Conservation (phyloP, 116 monocot species). For the Cymodocea nodosa region DNA sequence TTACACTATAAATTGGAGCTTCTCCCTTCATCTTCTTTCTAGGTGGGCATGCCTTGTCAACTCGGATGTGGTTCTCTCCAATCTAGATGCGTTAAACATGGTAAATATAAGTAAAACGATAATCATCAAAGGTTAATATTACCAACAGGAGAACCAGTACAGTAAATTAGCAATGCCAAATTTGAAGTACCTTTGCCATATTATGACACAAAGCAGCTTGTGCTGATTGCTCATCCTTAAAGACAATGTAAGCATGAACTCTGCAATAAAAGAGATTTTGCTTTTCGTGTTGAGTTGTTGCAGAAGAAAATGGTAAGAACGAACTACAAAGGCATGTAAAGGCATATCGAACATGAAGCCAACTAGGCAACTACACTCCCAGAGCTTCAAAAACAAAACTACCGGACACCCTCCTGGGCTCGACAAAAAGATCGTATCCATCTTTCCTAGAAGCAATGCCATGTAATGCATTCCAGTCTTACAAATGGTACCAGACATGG, state of each 20-base stretch:
- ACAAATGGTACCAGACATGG: too few species aligned
- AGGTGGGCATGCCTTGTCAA: conserved; percentile 94
- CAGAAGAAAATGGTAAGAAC: background rate
- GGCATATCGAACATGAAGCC: background rate
- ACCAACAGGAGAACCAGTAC: background rate
- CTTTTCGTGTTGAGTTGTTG: background rate
- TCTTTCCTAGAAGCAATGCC: too few species aligned
- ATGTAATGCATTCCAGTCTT: too few species aligned
- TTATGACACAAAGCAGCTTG: conserved; percentile 59
- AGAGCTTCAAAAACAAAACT: background rate
- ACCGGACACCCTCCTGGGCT: background rate
- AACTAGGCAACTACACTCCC: too few species aligned
- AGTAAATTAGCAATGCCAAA: background rate
- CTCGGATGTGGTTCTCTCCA: conserved; percentile 87
- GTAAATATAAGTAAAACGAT: background rate
- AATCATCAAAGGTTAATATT: background rate
- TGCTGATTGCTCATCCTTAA: conserved; percentile 79
- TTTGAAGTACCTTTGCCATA: conserved; percentile 54
- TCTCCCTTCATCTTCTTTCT: conserved; percentile 80
- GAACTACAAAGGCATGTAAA: background rate
- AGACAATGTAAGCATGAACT: conserved; percentile 91
- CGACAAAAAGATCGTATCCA: too few species aligned
- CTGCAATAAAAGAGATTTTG: conserved; percentile 19
- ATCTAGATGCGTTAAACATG: conserved; percentile 25
- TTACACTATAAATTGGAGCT: conserved; percentile 70